phyloP scores from a whole-genome alignment of 2,329 filamentous ascomycete genomes.

The Chaetomiaceae sp. region DNA sequence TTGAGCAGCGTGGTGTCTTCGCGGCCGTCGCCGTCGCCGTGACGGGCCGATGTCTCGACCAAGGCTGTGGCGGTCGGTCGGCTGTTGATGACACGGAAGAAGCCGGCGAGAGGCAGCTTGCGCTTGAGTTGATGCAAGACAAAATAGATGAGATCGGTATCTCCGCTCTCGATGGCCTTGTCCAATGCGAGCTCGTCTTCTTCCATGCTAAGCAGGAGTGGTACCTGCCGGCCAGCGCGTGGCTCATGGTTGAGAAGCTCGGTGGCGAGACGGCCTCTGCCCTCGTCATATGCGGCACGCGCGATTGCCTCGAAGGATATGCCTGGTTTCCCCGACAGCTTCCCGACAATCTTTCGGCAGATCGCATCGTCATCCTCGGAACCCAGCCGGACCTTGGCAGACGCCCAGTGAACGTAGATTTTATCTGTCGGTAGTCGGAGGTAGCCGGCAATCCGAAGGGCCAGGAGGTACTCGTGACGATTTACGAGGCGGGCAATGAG shows the following conservation, averaged over 20 bases:
- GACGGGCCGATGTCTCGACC: slow-evolving; percentile 73
- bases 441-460: slow-evolving; percentile 82
- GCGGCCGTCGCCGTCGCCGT: slow-evolving; percentile 41
- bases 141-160: slow-evolving; percentile 87
- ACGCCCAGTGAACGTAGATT: slow-evolving; percentile 97
- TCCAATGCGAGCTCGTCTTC: slow-evolving; percentile 92
- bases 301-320: slow-evolving; percentile 97
- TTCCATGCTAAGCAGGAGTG: slow-evolving; percentile 87
- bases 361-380: slow-evolving; percentile 83
- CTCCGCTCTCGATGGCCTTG: slow-evolving; percentile 93
- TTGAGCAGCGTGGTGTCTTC: slow-evolving; percentile 78
- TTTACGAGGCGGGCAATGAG: slow-evolving; percentile 83
- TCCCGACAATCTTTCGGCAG: slow-evolving; percentile 79
- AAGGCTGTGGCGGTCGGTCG: slow-evolving; percentile 82
- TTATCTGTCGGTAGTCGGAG: slow-evolving; percentile 79
- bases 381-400: slow-evolving; percentile 83
- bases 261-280: slow-evolving; percentile 80
- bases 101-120: slow-evolving; percentile 82
- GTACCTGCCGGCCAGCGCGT: slow-evolving; percentile 91
- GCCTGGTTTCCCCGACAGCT: slow-evolving; percentile 79
- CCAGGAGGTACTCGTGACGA: slow-evolving; percentile 85
- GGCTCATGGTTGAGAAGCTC: slow-evolving; percentile 91
- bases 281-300: slow-evolving; percentile 88
- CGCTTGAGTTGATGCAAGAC: slow-evolving; percentile 85
- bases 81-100: slow-evolving; percentile 87